These are phyloP conservation scores for Cenchrus americanus DNA, from an alignment of 176 grass and related monocot genomes.

Conservation along the genomic window DNA sequence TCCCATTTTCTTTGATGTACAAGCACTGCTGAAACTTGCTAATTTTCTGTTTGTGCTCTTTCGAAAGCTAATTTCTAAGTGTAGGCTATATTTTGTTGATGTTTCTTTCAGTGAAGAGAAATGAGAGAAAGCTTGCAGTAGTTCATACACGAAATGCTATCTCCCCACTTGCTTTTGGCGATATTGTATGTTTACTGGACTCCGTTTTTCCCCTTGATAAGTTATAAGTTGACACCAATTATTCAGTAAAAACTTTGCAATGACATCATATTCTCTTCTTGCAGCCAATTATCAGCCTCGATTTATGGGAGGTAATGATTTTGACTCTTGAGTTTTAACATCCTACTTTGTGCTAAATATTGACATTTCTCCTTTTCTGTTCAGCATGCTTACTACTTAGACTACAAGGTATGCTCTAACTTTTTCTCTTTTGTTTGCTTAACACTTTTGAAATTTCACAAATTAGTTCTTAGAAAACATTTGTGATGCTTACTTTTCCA, in stretches of 20 bases:
- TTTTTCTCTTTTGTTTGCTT: background rate
- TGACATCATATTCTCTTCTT: constrained; percentile 47
- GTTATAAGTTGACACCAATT: background rate
- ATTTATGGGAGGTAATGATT: constrained; percentile 95
- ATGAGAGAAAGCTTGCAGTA: constrained; percentile 68
- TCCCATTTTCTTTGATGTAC: constrained; percentile 25
- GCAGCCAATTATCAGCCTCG: constrained; percentile 86
- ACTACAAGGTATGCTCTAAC: constrained; percentile 73
- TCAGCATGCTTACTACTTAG: constrained; percentile 96
- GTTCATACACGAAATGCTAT: constrained; percentile 83
- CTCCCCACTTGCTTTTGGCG: constrained; percentile 79
- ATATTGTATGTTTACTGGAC: constrained; percentile 72
- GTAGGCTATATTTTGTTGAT: background rate
- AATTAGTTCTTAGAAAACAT: background rate
- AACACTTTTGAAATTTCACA: constrained; percentile 11
- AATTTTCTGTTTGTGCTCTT: background rate
- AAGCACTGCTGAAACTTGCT: background rate
- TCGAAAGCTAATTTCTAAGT: constrained; percentile 9
- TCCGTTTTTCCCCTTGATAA: background rate
- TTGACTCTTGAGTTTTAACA: background rate
- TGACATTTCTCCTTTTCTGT: constrained; percentile 46
- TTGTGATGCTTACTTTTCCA: constrained; percentile 14
- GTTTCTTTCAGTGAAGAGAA: constrained; percentile 61
- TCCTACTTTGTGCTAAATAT: constrained; percentile 23
- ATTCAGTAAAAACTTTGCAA: constrained; percentile 23